Conservation (phyloP, 495 filamentous ascomycete genomes). For the Aspergillus bertholletiae region DNA sequence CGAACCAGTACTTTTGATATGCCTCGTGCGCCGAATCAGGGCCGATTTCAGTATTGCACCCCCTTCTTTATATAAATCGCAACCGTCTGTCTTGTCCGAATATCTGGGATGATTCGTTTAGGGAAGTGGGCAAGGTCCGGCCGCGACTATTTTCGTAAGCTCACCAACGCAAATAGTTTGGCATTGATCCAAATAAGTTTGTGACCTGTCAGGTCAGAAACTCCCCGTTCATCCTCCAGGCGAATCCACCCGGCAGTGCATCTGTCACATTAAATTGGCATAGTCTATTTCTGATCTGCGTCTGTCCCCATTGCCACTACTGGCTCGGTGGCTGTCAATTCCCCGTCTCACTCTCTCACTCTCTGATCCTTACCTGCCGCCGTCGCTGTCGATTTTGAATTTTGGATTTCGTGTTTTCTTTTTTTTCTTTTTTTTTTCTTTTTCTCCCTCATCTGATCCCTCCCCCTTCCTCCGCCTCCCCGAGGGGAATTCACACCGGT, state of each 20-base stretch:
- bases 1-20: too few relatives aligned
- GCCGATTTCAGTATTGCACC: too few relatives aligned
- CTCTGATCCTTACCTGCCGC: background rate
- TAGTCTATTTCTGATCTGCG: conserved; percentile 1
- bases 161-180: background rate
- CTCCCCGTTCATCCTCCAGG: background rate
- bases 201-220: background rate
- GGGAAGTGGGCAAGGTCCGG: background rate
- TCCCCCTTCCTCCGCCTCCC: too few relatives aligned
- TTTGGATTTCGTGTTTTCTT: too few relatives aligned
- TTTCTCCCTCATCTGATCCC: background rate
- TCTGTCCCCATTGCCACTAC: background rate
- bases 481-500: background rate
- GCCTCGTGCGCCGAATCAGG: too few relatives aligned
- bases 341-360: background rate
- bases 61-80: too few relatives aligned
- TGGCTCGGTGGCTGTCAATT: background rate
- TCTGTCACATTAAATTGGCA: background rate
- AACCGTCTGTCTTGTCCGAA: too few relatives aligned
- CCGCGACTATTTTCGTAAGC: background rate
- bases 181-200: background rate
- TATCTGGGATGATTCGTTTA: too few relatives aligned
- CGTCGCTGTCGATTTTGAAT: too few relatives aligned
- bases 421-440: background rate
- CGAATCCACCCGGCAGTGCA: background rate